Evolutionary conservation across 202 grass and related monocot genomes (phyloP).

Genomic region (Schoenoplectus triqueter): DNA sequence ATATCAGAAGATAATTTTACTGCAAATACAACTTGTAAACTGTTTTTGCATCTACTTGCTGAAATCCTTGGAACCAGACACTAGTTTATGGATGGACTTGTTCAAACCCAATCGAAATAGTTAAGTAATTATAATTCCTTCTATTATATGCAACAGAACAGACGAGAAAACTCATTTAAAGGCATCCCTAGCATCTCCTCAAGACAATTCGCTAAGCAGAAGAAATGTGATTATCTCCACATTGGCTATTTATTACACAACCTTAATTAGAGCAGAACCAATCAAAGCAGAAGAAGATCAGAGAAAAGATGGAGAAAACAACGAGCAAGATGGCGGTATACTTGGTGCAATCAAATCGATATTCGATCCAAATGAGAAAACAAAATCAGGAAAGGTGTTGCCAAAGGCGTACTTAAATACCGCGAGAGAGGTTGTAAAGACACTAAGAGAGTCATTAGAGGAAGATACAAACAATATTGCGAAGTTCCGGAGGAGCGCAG

Average conservation of each 20-base stretch:
- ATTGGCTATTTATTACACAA: slow-evolving; percentile 30
- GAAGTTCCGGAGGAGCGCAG: slow-evolving; percentile 73
- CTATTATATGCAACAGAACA: slow-evolving; percentile 51
- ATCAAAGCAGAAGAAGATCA: slow-evolving; percentile 46
- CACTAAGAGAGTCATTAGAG: slow-evolving; percentile 77
- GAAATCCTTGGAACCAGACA: background rate
- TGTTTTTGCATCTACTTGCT: background rate
- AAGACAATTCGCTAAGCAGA: slow-evolving; percentile 42
- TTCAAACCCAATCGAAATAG: background rate
- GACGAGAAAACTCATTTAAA: slow-evolving; percentile 37
- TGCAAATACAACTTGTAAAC: background rate
- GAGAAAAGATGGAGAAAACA: slow-evolving; percentile 1
- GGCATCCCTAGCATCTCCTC: slow-evolving; percentile 6
- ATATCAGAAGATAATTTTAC: background rate
- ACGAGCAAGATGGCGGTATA: slow-evolving; percentile 47
- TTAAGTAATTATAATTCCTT: slow-evolving; percentile 16
- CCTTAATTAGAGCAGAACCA: slow-evolving; percentile 11
- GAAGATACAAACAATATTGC: slow-evolving; percentile 59
- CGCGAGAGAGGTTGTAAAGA: slow-evolving; percentile 84
- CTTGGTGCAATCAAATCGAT: slow-evolving; percentile 70
- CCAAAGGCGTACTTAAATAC: slow-evolving; percentile 89
- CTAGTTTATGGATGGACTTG: background rate
- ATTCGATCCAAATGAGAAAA: slow-evolving; percentile 85
- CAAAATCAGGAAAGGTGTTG: slow-evolving; percentile 74
- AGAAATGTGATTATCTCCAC: slow-evolving; percentile 50